A percentile compares a stretch with the other conserved stretches of the same genome.
Conservation (phyloP, 371 early-diverging fungal genomes). For the Smittium culicis region DNA sequence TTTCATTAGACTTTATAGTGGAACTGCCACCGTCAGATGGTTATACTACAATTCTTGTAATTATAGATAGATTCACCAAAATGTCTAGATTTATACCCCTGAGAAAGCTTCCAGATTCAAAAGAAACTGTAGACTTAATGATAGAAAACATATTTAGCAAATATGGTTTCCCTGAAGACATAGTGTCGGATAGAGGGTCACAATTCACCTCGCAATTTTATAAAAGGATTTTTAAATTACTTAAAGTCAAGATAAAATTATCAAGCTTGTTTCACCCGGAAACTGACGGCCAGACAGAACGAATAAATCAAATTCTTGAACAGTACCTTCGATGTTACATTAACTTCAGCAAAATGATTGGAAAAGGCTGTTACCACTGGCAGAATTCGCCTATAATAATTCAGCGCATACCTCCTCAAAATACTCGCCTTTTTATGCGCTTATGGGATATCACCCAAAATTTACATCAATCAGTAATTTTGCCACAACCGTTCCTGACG, state of each 20-base stretch:
- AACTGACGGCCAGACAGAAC: constrained; percentile 11
- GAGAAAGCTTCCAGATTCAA: neutral
- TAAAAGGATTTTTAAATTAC: neutral
- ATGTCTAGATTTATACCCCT: constrained; percentile 32
- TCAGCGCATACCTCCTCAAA: neutral
- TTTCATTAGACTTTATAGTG: constrained; percentile 37
- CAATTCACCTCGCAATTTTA: constrained; percentile 10
- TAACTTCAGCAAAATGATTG: constrained; percentile 8
- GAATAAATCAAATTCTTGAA: constrained; percentile 7
- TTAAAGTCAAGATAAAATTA: constrained; percentile 9
- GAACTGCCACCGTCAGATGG: constrained; percentile 27
- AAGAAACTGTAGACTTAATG: neutral
- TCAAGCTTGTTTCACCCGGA: constrained; percentile 6
- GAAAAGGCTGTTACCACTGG: constrained; percentile 4
- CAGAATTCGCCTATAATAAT: constrained; percentile 8
- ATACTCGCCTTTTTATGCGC: constrained; percentile 1
- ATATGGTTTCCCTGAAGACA: constrained; percentile 7
- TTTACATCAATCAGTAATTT: neutral
- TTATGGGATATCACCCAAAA: constrained; percentile 5
- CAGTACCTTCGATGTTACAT: constrained; percentile 1
- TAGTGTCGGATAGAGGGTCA: constrained; percentile 8
- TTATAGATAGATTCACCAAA: constrained; percentile 36
- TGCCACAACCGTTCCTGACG: neutral
- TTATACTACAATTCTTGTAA: constrained; percentile 29
- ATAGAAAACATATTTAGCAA: constrained; percentile 1